These are phyloP conservation scores for Geotrichum citri-aurantii DNA, from an alignment of 1,139 yeast genomes.

Conservation along the genomic window DNA sequence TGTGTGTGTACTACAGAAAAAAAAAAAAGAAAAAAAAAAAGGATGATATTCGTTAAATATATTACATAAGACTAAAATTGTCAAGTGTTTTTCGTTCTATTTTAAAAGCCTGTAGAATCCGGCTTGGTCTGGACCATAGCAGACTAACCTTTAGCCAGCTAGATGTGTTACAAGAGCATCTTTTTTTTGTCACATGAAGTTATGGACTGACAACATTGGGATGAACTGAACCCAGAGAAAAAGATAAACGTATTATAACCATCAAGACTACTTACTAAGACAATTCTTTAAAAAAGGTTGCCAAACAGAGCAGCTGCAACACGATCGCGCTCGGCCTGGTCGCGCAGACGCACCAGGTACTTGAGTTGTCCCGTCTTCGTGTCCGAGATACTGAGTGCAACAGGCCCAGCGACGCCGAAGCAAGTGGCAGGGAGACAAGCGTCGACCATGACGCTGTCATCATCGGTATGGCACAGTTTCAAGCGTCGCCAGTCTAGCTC, in stretches of 20 bases:
- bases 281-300: neutral
- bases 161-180: too few species aligned
- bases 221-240: too few species aligned
- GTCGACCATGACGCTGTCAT: slow-evolving; percentile 5
- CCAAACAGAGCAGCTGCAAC: neutral
- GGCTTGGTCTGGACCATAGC: too few species aligned
- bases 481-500: slow-evolving; percentile 3
- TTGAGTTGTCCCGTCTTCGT: slow-evolving; percentile 1
- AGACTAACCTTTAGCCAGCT: too few species aligned
- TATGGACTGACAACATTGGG: too few species aligned
- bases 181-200: too few species aligned
- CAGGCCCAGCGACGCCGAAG: slow-evolving; percentile 9
- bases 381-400: slow-evolving; percentile 13
- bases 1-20: too few species aligned
- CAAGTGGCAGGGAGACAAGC: slow-evolving; percentile 9
- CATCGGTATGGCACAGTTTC: neutral
- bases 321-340: slow-evolving; percentile 6
- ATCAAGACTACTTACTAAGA: too few species aligned
- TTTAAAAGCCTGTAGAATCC: too few species aligned
- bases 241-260: too few species aligned
- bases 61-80: neutral
- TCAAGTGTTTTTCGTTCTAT: neutral
- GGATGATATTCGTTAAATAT: neutral
- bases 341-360: slow-evolving; percentile 7
- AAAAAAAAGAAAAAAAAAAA: too few species aligned